Percentiles rank a stretch among this genome's conserved stretches.
Conservation (phyloP, 169 alveolate species). For the Plasmodium billcollinsi region DNA sequence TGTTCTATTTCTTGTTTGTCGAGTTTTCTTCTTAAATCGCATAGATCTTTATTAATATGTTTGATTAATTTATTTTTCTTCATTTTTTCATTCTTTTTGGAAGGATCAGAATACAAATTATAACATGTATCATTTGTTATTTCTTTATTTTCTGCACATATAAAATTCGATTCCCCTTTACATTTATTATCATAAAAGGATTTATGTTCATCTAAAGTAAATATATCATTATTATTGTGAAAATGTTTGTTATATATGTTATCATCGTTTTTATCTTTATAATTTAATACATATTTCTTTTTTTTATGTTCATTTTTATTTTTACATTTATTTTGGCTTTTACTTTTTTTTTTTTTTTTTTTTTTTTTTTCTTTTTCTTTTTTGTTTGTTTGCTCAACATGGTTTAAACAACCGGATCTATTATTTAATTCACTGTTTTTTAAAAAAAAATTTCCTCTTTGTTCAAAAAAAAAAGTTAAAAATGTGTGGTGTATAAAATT, state of each 20-base stretch:
- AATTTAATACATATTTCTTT: not conserved
- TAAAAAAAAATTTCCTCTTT: not conserved
- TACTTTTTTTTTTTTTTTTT: not conserved
- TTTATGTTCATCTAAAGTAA: no score
- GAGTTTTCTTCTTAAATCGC: conserved; percentile 5
- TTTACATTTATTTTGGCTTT: not conserved
- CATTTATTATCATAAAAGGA: no score
- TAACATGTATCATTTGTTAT: no score
- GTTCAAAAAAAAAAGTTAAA: conserved; percentile 35
- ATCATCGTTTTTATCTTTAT: no score
- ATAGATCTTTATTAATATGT: conserved; percentile 27
- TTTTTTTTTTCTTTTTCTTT: not conserved
- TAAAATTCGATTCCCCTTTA: no score
- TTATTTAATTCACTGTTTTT: no score
- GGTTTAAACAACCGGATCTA: no score
- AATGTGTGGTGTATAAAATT: conserved; percentile 48
- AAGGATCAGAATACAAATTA: no score
- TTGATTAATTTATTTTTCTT: not conserved
- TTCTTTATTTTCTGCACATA: no score
- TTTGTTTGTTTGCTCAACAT: not conserved
- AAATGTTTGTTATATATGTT: no score
- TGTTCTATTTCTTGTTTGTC: conserved; percentile 27
- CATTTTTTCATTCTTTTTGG: not conserved
- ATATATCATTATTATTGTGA: no score
- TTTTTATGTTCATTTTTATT: not conserved